phyloP scores from a whole-genome alignment of 164 flowering plant species.

The Magnolia officinalis region DNA sequence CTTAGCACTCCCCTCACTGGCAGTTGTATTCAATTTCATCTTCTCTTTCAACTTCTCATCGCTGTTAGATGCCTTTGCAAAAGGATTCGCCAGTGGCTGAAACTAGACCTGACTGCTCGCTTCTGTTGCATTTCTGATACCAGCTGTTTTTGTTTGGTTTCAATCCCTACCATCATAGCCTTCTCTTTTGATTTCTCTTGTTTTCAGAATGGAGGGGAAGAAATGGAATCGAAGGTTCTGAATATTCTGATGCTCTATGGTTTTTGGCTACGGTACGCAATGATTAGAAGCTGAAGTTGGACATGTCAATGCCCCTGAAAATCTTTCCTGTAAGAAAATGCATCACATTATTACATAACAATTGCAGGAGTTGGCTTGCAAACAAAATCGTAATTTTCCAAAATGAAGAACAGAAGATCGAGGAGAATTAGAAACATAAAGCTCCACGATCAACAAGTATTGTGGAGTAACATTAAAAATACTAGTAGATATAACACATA shows the following conservation, averaged over 20 bases:
- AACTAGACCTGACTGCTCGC: constrained; percentile 11
- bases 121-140: not conserved
- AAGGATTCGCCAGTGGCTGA: constrained; percentile 35
- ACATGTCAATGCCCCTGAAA: constrained; percentile 25
- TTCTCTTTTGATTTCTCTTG: constrained; percentile 40
- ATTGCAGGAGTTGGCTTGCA: too few species aligned
- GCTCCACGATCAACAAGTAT: too few species aligned
- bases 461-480: too few species aligned
- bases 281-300: constrained; percentile 3
- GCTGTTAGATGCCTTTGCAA: constrained; percentile 38
- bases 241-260: constrained; percentile 24
- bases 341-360: not conserved
- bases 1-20: constrained; percentile 2
- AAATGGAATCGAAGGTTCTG: constrained; percentile 24
- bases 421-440: too few species aligned
- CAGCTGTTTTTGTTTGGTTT: constrained; percentile 2
- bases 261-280: constrained; percentile 18
- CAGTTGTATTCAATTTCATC: constrained; percentile 17
- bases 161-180: constrained; percentile 15
- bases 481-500: too few species aligned
- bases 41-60: constrained; percentile 26
- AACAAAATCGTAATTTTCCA: too few species aligned
- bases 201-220: constrained; percentile 40
- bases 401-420: too few species aligned
- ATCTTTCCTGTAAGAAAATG: constrained; percentile 52